Evolutionary conservation across 768 basidiomycete genomes (phyloP), one percentile per base, ranked within the genome.

Genomic region (Auriscalpium orientale): DNA sequence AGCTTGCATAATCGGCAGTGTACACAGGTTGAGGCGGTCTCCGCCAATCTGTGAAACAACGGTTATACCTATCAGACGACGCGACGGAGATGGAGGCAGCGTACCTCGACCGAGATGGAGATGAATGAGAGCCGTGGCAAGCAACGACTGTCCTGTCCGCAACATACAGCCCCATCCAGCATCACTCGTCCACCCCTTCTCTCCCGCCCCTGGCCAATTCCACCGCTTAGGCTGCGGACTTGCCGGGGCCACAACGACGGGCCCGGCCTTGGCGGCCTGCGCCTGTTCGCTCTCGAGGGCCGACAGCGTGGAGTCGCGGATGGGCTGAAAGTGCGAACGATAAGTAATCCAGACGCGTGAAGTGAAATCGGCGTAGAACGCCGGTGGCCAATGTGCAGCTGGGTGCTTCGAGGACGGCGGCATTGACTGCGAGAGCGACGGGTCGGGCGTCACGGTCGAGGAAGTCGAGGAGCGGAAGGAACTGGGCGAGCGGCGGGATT

Each of bases 81-180:
- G 47, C 58, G 40, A 20, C 35, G 49, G 34, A 40, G n/a, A 44
- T 34, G 22, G n/a, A 15, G 46, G 21, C 9, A 11, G 70, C 81
- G 53, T 51, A 87, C 87, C 85, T 71, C 88, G 73, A 15, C 88
- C 87, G 0, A 95, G 73, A 71, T 92, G 88, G 6, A 85, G 71
- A 67, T 84, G 73, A 13, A 89, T 68, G n/a, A 95, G 71, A 1
- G 89, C 81, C 54, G 89, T 93, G 8, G 89, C 91, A 21, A 95
- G 73, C 57, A 95, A 63, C 55, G 85, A 85, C 69, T 95, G 91
- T 1, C 91, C 91, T 0, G 91, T 95, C 28, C 91, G 72, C 43
- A 95, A 68, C 91, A 95, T 95, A 66, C 92, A 95, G 0, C 91
- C 91, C 91, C 91, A 94, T 0, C 92, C 91, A 0, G 87, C 75